These are phyloP conservation scores for Stachybotrys chlorohalonatus DNA, from an alignment of 2,329 filamentous ascomycete genomes.

Conservation along the genomic window DNA sequence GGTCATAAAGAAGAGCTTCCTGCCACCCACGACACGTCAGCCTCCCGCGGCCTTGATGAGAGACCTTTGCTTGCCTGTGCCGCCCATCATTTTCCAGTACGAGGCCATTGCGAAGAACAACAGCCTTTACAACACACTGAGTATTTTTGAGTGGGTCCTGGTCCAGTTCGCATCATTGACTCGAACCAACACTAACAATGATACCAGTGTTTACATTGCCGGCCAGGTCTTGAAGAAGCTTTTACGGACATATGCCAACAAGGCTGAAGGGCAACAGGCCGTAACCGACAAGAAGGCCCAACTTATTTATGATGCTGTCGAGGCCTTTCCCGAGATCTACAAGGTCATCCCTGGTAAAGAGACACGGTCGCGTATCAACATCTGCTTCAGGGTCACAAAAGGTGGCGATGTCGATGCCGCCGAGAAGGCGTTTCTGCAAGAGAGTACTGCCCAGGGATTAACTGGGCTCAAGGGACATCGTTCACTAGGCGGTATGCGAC, in stretches of 20 bases:
- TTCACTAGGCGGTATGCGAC: conserved; percentile 38
- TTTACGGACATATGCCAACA: conserved; percentile 55
- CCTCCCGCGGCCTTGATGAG: conserved; percentile 63
- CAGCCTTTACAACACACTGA: conserved; percentile 90
- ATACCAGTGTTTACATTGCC: conserved; percentile 68
- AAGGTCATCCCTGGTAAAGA: conserved; percentile 65
- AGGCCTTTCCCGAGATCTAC: conserved; percentile 64
- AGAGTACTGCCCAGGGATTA: too few relatives aligned
- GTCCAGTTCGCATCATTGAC: background rate
- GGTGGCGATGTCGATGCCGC: conserved; percentile 53
- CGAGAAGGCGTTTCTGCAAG: conserved; percentile 61
- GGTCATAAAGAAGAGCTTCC: conserved; percentile 71
- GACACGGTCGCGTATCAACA: conserved; percentile 83
- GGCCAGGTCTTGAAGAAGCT: conserved; percentile 80
- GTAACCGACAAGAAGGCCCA: conserved; percentile 66
- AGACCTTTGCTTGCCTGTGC: conserved; percentile 65
- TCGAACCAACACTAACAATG: conserved; percentile 2
- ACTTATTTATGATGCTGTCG: conserved; percentile 68
- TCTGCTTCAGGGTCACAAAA: conserved; percentile 72
- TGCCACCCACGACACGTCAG: conserved; percentile 57
- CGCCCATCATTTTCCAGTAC: conserved; percentile 74
- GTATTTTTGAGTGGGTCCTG: conserved; percentile 67
- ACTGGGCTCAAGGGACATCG: too few relatives aligned
- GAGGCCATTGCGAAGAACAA: conserved; percentile 72
- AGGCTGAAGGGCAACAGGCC: conserved; percentile 68